phyloP scores from a whole-genome alignment of 1,284 basidiomycete species.

The Boletus sp. region DNA sequence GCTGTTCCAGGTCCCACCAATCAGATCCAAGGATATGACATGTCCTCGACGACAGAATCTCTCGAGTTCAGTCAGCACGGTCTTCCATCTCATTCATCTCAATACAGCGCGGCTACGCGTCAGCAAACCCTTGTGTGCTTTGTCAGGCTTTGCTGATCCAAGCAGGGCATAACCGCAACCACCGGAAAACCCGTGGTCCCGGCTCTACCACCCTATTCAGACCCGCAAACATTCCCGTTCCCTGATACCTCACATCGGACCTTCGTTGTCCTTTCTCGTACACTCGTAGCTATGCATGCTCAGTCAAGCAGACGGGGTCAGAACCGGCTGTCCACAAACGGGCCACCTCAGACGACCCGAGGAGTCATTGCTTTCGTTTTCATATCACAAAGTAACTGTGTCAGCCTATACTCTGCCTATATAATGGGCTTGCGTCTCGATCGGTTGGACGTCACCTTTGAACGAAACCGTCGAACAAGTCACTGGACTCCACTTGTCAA shows the following conservation, averaged over 20 bases:
- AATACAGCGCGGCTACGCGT: too few species aligned
- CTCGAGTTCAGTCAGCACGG: not conserved
- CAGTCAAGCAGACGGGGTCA: not conserved
- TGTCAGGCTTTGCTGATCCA: not conserved
- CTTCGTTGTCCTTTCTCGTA: not conserved
- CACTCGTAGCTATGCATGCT: not conserved
- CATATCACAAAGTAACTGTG: not conserved
- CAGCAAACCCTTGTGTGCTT: not conserved
- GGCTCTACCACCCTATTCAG: not conserved
- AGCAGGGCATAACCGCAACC: not conserved
- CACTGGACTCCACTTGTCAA: not conserved
- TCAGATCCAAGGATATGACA: not conserved
- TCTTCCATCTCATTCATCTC: not conserved
- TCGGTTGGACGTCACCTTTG: not conserved
- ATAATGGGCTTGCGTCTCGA: constrained; percentile 4
- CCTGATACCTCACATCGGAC: not conserved
- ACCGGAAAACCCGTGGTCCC: not conserved
- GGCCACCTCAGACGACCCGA: not conserved
- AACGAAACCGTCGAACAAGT: not conserved
- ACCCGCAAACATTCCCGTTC: not conserved
- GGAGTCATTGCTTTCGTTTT: constrained; percentile 1
- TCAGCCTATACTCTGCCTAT: constrained; percentile 8
- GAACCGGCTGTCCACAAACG: not conserved
- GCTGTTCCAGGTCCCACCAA: not conserved
- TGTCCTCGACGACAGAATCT: not conserved